phyloP scores from a whole-genome alignment of 2,329 filamentous ascomycete genomes.

The Cladophialophora yegresii region DNA sequence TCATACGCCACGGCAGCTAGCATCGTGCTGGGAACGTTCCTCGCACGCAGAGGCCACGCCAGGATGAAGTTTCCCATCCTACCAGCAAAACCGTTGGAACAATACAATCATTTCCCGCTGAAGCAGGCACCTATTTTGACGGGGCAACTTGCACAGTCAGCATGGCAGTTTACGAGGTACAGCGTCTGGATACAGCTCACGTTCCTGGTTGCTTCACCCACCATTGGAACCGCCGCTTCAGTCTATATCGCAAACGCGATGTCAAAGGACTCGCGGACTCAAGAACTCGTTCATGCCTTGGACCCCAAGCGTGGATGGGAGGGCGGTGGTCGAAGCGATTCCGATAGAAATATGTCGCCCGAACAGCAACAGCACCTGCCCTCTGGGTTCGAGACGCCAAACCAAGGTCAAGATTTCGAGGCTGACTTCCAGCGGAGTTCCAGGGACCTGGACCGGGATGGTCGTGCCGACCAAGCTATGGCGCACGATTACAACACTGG shows the following conservation, averaged over 20 bases:
- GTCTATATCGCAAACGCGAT: conserved; percentile 24
- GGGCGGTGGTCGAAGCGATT: conserved; percentile 2
- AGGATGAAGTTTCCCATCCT: conserved; percentile 37
- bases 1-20: conserved; percentile 17
- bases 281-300: conserved; percentile 20
- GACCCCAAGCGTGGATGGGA: conserved; percentile 10
- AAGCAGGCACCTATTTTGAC: conserved; percentile 26
- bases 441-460: conserved; percentile 12
- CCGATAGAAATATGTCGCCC: background rate
- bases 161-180: conserved; percentile 34
- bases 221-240: conserved; percentile 26
- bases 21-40: conserved; percentile 14
- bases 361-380: background rate
- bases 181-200: conserved; percentile 28
- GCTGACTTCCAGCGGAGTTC: conserved; percentile 12
- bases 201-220: conserved; percentile 23
- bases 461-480: conserved; percentile 1
- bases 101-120: conserved; percentile 33
- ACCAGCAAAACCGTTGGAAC: conserved; percentile 31
- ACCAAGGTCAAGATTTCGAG: background rate
- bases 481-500: conserved; percentile 6
- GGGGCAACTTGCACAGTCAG: conserved; percentile 26
- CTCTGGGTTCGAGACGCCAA: background rate
- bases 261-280: conserved; percentile 31
- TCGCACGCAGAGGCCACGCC: conserved; percentile 26